These are phyloP conservation scores for Fusarium sp. DNA, from an alignment of 2,329 filamentous ascomycete genomes.

Conservation along the genomic window DNA sequence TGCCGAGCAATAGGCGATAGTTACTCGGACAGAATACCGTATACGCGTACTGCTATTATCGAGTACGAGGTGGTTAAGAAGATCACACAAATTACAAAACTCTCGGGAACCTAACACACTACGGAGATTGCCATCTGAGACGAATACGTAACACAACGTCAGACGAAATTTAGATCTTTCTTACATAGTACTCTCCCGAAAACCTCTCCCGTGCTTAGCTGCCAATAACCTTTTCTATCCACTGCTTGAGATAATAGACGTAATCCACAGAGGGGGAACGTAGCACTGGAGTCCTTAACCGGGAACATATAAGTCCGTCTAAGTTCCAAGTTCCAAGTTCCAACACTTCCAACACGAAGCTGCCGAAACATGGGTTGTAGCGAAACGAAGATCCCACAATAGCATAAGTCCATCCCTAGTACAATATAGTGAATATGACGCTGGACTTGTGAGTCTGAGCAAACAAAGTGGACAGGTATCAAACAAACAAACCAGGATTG, in stretches of 20 bases:
- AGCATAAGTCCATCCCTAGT: not conserved
- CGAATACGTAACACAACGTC: constrained; percentile 26
- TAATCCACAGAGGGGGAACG: constrained; percentile 28
- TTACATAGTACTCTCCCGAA: too few relatives aligned
- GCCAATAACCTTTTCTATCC: constrained; percentile 1
- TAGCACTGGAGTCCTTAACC: constrained; percentile 24
- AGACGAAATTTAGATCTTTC: too few relatives aligned
- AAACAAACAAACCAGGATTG: not conserved
- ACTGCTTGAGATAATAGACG: constrained; percentile 23
- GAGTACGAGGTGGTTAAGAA: not conserved
- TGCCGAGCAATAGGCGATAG: not conserved
- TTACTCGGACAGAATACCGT: not conserved
- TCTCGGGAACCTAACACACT: constrained; percentile 20
- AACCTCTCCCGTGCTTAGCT: not conserved
- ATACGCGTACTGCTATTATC: too few relatives aligned
- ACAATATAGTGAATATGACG: constrained; percentile 7
- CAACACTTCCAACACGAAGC: constrained; percentile 6
- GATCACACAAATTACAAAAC: constrained; percentile 16
- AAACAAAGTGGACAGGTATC: constrained; percentile 5
- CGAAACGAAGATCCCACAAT: constrained; percentile 24
- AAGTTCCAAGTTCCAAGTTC: not conserved
- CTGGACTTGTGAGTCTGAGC: constrained; percentile 1
- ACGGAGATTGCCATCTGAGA: constrained; percentile 36
- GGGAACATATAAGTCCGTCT: constrained; percentile 30
- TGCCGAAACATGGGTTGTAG: constrained; percentile 15